These are phyloP conservation scores for Zymoseptoria tritici DNA, from an alignment of 2,329 filamentous ascomycete species.

Conservation along the genomic window DNA sequence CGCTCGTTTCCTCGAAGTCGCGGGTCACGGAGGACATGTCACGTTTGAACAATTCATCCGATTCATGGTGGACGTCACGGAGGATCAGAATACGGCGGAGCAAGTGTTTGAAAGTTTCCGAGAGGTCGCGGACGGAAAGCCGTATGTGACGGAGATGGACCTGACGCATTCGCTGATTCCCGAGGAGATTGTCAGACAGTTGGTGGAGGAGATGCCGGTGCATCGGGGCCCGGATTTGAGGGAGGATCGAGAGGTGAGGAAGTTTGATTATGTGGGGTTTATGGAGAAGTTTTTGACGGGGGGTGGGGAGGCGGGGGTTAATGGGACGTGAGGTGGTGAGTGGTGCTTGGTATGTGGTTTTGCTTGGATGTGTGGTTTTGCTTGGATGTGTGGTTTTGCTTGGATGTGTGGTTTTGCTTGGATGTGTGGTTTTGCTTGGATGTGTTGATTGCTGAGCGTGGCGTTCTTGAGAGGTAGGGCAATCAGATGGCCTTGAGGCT, in stretches of 20 bases:
- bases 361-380: not conserved
- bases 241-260: conserved; percentile 72
- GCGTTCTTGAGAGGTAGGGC: too few species aligned
- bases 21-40: conserved; percentile 61
- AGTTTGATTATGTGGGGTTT: conserved; percentile 94
- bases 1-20: conserved; percentile 79
- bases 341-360: not conserved
- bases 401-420: not conserved
- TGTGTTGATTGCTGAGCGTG: not conserved
- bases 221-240: conserved; percentile 81
- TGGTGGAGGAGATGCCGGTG: conserved; percentile 76
- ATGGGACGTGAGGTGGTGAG: not conserved
- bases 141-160: conserved; percentile 97
- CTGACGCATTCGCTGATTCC: conserved; percentile 89
- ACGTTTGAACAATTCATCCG: conserved; percentile 98
- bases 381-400: not conserved
- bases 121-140: conserved; percentile 96
- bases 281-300: conserved; percentile 64
- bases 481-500: too few species aligned
- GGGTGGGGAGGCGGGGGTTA: conserved; percentile 1
- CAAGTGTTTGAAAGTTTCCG: conserved; percentile 97
- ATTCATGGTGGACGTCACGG: conserved; percentile 98
- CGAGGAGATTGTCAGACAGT: conserved; percentile 91
- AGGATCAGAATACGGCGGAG: conserved; percentile 97
- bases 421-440: not conserved